Evolutionary conservation across 345 rosid genomes (phyloP), one percentile per base, ranked within the genome.

Genomic region (Eucalyptus cladocalyx): DNA sequence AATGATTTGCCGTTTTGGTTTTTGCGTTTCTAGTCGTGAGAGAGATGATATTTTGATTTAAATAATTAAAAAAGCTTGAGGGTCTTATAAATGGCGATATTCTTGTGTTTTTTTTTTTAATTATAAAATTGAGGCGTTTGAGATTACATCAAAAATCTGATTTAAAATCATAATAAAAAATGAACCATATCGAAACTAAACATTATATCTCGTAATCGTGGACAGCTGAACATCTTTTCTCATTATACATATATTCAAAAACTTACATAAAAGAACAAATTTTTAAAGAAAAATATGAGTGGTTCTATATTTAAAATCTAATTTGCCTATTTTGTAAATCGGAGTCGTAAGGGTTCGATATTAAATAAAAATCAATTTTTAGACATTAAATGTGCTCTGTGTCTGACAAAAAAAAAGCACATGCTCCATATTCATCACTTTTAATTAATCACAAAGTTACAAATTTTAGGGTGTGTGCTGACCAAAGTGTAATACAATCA

Each of bases 401-500:
- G 48, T 47, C 11, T 13, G 1, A 14, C 17, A 51, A 51, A 51
- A 51, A 8, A 17, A 6, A 51, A 1, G n/a, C 23, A 62, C 9
- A 12, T 13, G 34, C 34, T 62, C 9, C 9, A 14, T 62, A 1
- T 13, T 2, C 4, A 0, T 62, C 18, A 0, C 34, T 2, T 62
- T 30, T 1, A 28, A 1, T 13, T 1, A 62, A 62, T 62, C 16
- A 62, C 0, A 0, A 0, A 62, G 3, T 62, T 13, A 4, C 34
- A 8, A n/a, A 34, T n/a, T 9, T 32, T 67, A 16, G 6, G 11
- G 8, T 2, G 3, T 2, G 23, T n/a, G 40, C 9, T 12, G 1
- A 9, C 11, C 0, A 2, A 45, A 3, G 47, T 45, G 47, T 45
- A 45, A 3, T 45, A 45, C 47, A 45, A 45, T 45, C 23, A 34